phyloP scores from a whole-genome alignment of 108 stramenopile genomes.

The Skeletonema grethae region DNA sequence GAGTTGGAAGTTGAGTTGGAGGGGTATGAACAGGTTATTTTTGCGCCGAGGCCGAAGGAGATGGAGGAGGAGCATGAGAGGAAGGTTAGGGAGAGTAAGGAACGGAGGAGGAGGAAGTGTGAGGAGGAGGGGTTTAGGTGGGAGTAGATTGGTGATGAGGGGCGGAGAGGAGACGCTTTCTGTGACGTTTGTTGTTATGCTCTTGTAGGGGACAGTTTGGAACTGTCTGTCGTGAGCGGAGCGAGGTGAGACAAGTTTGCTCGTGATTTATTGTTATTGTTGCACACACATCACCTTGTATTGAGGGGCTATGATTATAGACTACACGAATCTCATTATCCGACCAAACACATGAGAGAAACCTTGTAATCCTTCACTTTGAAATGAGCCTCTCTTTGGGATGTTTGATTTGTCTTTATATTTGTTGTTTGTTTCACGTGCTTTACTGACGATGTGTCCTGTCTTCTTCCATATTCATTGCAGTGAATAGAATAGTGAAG shows the following conservation, averaged over 20 bases:
- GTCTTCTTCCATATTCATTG: too few species aligned
- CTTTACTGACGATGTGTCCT: too few species aligned
- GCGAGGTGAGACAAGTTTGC: neutral
- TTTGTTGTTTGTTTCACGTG: neutral
- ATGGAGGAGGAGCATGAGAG: slow-evolving; percentile 63
- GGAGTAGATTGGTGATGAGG: neutral
- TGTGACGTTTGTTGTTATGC: neutral
- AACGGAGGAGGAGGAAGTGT: slow-evolving; percentile 36
- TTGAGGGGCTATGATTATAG: slow-evolving; percentile 1
- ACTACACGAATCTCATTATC: slow-evolving; percentile 9
- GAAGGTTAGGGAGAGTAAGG: slow-evolving; percentile 39
- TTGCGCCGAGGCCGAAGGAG: slow-evolving; percentile 69
- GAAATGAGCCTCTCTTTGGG: neutral
- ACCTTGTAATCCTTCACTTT: slow-evolving; percentile 9
- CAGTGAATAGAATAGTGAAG: too few species aligned
- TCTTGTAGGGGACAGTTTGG: neutral
- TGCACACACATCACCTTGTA: neutral
- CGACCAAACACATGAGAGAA: neutral
- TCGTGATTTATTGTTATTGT: neutral
- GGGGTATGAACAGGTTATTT: slow-evolving; percentile 59
- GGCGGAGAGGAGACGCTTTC: neutral
- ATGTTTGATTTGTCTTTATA: neutral
- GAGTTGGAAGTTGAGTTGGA: slow-evolving; percentile 78
- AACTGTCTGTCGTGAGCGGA: neutral
- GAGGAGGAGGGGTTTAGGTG: slow-evolving; percentile 7